Percentiles rank a stretch among this genome's conserved stretches.
Evolutionary conservation across 169 alveolate species (phyloP).

Genomic region (Pseudocohnilembus persalinus): DNA sequence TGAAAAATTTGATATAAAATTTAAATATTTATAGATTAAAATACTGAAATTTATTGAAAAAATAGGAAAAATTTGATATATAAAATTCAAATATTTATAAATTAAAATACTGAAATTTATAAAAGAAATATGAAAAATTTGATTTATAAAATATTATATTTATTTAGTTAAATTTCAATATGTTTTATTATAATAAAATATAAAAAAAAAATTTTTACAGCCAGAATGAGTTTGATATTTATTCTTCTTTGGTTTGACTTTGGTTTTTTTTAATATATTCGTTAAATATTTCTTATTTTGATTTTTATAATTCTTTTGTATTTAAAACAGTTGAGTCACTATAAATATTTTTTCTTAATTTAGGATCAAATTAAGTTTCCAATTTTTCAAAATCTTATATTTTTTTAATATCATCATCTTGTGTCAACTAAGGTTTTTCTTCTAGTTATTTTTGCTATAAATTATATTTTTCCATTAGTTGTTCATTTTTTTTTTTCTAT

Average conservation of each 20-base stretch:
- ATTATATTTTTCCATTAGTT: slow-evolving; percentile 49
- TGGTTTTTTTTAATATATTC: slow-evolving; percentile 12
- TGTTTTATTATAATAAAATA: too few species aligned
- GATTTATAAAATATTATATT: too few species aligned
- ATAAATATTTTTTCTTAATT: slow-evolving; percentile 11
- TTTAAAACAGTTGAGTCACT: not conserved
- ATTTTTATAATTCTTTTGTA: slow-evolving; percentile 9
- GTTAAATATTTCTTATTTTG: slow-evolving; percentile 32
- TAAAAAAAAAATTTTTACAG: slow-evolving; percentile 9
- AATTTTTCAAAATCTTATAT: slow-evolving; percentile 44
- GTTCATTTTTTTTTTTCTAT: slow-evolving; percentile 63
- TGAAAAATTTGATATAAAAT: too few species aligned
- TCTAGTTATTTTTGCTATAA: slow-evolving; percentile 34
- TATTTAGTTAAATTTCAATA: too few species aligned
- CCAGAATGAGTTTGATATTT: slow-evolving; percentile 75
- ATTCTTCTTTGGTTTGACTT: slow-evolving; percentile 33
- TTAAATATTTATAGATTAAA: too few species aligned
- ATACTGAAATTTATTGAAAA: too few species aligned
- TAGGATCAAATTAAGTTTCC: slow-evolving; percentile 29
- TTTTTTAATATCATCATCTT: slow-evolving; percentile 31
- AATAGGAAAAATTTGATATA: slow-evolving; percentile 23
- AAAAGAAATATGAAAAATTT: too few species aligned
- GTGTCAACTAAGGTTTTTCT: slow-evolving; percentile 23
- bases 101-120: too few species aligned
- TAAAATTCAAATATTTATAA: not conserved